Conservation (phyloP, 495 filamentous ascomycete species). For the Hyaloscypha finlandica region DNA sequence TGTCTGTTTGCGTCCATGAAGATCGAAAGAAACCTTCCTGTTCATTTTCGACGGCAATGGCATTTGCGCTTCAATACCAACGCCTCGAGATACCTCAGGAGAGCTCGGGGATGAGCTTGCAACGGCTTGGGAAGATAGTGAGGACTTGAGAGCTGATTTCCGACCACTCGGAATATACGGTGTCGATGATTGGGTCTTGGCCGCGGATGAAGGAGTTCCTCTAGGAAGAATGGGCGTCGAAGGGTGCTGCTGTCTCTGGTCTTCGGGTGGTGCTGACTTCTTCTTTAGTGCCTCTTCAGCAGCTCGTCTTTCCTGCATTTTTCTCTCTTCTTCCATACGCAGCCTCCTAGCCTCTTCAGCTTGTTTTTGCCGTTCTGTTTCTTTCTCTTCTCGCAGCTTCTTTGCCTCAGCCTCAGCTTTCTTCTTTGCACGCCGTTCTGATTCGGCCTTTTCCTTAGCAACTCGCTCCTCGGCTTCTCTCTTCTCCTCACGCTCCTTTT, state of each 20-base stretch:
- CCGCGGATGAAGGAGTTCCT: not conserved
- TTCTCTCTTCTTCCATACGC: not conserved
- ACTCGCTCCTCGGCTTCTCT: conserved; percentile 16
- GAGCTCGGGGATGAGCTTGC: conserved; percentile 22
- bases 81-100: conserved; percentile 5
- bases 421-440: conserved; percentile 9
- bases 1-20: conserved; percentile 6
- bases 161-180: conserved; percentile 25
- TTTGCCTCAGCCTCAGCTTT: conserved; percentile 20
- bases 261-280: not conserved
- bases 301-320: not conserved
- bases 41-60: conserved; percentile 13
- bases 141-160: conserved; percentile 24
- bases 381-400: conserved; percentile 2
- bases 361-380: not conserved
- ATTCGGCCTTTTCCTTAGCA: conserved; percentile 22
- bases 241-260: not conserved
- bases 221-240: conserved; percentile 15
- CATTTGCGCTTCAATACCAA: conserved; percentile 13
- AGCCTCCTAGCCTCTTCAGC: not conserved
- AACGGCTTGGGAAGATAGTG: conserved; percentile 18
- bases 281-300: not conserved
- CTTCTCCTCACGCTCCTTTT: conserved; percentile 19
- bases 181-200: conserved; percentile 22
- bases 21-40: conserved; percentile 22